A percentile compares a stretch with the other conserved stretches of the same genome.
Conservation (phyloP, 768 basidiomycete species). For the Collybia mongolica region DNA sequence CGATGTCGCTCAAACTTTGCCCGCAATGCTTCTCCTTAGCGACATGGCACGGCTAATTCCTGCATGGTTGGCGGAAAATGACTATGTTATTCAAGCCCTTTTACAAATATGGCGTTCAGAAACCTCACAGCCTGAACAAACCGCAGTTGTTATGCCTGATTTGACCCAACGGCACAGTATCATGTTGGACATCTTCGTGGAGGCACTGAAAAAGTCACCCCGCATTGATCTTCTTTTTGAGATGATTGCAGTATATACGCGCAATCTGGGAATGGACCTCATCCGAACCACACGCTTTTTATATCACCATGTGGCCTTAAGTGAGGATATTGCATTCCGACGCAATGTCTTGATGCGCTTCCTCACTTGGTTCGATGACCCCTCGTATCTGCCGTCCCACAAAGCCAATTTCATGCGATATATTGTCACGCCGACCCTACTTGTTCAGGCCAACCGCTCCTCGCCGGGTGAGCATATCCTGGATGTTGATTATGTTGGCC, state of each 20-base stretch:
- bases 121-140: conserved; percentile 40
- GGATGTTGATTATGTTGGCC: conserved; percentile 66
- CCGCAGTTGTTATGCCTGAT: conserved; percentile 44
- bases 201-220: conserved; percentile 63
- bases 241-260: conserved; percentile 76
- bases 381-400: conserved; percentile 62
- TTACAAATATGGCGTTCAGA: conserved; percentile 71
- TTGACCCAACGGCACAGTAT: conserved; percentile 59
- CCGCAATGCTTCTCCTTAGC: conserved; percentile 72
- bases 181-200: conserved; percentile 76
- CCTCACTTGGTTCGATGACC: conserved; percentile 77
- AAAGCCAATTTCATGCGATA: conserved; percentile 81
- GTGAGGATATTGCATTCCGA: conserved; percentile 64
- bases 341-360: conserved; percentile 86
- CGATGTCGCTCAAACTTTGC: conserved; percentile 52
- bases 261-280: conserved; percentile 79
- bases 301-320: conserved; percentile 80
- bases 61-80: conserved; percentile 69
- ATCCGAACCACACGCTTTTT: conserved; percentile 81
- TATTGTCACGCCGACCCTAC: conserved; percentile 83
- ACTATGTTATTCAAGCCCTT: conserved; percentile 66
- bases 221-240: conserved; percentile 91
- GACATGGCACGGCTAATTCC: conserved; percentile 72
- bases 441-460: conserved; percentile 67
- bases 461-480: conserved; percentile 59